Base-by-base conservation (phyloP, 2,329 filamentous ascomycete species). In the Stagonosporopsis tanaceti region DNA sequence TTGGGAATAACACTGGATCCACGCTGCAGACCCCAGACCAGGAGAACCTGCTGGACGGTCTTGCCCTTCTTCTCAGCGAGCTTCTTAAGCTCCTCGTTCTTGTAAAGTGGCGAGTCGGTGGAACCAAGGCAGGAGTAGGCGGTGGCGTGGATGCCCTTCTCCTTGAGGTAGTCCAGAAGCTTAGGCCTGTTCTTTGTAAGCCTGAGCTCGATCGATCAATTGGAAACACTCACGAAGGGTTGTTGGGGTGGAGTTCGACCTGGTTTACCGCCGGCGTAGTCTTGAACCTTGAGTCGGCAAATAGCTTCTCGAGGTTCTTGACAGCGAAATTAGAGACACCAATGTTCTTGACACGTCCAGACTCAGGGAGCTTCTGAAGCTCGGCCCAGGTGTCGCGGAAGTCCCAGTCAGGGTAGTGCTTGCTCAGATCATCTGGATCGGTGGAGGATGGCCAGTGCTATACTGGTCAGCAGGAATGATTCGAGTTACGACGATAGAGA, bases 281-380 rank as follows among this genome's bases (percentile, higher is more conserved):
- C 79, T 87, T 88, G 79, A 82, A 85, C 62, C 81, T 82, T 11
- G 85, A 83, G 66, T 89, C 84, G 66, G 84, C 86, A 60, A 95
- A 81, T 57, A 82, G 83, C 76, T 86, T 90, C 82, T 94, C 89
- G 35, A 95, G 81, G 78, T 95, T 91, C 76, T 81, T 86, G 75
- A 93, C 91, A 62, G 84, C 89, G 76, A 96, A 95, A 84, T 96
- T 96, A 77, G 90, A 92, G 55, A 95, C 89, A 68, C 91, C 91
- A 73, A 94, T 92, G 81, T 91, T 92, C 77, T 84, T 85, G 48
- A 90, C 90, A 78, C 92, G 91, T 75, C 88, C 88, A 41, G 85
- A 87, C 11, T 77, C 85, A 24, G 86, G 79, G 44, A 92, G 81
- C 81, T 89, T 89, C 78, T 90, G 86, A 82, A 91, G 81, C 79